Base-by-base conservation (phyloP, 208 protist species). In the Leishmania major region DNA sequence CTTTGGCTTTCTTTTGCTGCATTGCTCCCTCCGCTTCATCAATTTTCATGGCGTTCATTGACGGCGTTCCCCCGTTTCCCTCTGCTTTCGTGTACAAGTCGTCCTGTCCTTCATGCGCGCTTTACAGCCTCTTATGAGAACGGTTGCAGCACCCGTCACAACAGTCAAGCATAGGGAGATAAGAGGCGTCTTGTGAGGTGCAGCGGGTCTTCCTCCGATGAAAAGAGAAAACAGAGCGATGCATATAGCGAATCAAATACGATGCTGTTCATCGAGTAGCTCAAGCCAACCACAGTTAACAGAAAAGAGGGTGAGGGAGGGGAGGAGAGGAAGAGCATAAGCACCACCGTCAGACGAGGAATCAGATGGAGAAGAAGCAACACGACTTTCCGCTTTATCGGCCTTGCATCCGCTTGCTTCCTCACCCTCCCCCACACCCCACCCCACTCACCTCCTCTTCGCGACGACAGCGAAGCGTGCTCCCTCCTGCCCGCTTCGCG, bases 101-200 rank as follows among this genome's bases (percentile, higher is more conserved):
- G 74, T 1, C 31, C 19, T 35, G 28, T 51, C 51, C 59, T 66
- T 73, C 22, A n/a, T 11, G 28, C 35, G 6, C 10, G 13, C 7
- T 31, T 35, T 22, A 71, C 84, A 88, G 3, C 8, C 57, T 64
- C 74, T 28, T 78, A 45, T 37, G 13, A 74, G n/a, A 49, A 40
- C 17, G 10, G 13, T 31, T 22, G 55, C 8, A n/a, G 19, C 25
- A 74, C 47, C 70, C 45, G 31, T 53, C 28, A 74, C 40, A 55
- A 15, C 70, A 19, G 11, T 35, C 40, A 49, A 45, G 28, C 70
- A 55, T 22, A 15, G 25, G 4, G 70, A 53, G 70, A 37, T 5
- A 53, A 55, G 10, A 55, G 47, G 51, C 45, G 25, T 53, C 45
- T 3, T 74, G 70, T 74, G 25, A 74, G 19, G 70, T 19, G 28